Evolutionary conservation across 768 basidiomycete genomes (phyloP), one percentile per base, ranked within the genome.

Genomic region (Cystobasidium onofrii): DNA sequence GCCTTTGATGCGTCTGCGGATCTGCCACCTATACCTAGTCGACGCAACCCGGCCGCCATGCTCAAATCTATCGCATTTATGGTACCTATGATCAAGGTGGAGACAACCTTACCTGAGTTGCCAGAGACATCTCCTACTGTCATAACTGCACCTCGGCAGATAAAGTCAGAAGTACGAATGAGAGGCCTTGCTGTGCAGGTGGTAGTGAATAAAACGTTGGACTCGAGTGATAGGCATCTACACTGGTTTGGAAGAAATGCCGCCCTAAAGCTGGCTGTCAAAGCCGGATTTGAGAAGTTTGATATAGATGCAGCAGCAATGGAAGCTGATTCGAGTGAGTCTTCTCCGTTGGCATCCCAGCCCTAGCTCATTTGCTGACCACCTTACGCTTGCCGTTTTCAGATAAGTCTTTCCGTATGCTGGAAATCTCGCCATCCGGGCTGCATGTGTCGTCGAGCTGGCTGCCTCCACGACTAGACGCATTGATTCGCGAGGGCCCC

Each of bases 221-320:
- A 55, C 9, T 15, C 29, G 13, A 12, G 23, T 20, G 69, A 71
- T 13, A 71, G 55, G 31, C 69, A 71, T 43, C 17, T 60, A 18
- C 50, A 39, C 20, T 71, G 69, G 69, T 71, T 71, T 44, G 69
- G 69, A 7, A 15, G 36, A 27, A 6, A 71, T 55, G 36, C 69
- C 20, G 31, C 17, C 18, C 25, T 71, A 3, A 71, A 71, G 55
- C 25, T 31, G 7, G 55, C 69, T 55, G 50, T 31, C 2, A 71
- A 61, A 41, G 31, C 36, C n/a, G 69, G 69, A 6, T 71, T 71
- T 25, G 69, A 71, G 29, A 57, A 55, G 18, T 39, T 71, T 13
- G 69, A 71, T 13, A 44, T 61, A 9, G 55, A 71, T 44, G 50
- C 43, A 39, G 29, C 57, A 2, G 13, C 57, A 23, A n/a, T 61